These are phyloP conservation scores for Gyromitra esculenta DNA, from an alignment of 2,329 filamentous ascomycete genomes.

Conservation along the genomic window DNA sequence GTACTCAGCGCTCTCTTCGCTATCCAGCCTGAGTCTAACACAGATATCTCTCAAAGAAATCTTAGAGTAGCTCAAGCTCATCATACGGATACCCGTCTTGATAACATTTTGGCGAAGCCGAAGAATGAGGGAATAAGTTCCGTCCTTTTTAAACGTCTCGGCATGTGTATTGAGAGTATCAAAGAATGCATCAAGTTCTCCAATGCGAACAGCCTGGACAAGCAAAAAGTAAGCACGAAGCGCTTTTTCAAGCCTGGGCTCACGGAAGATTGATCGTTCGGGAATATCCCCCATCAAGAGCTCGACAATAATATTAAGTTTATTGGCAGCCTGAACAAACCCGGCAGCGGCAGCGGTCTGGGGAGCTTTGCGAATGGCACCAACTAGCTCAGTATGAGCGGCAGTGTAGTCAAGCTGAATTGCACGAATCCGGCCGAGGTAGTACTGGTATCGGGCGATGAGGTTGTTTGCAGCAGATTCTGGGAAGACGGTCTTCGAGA, in stretches of 20 bases:
- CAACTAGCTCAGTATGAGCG: slow-evolving; percentile 91
- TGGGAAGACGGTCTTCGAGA: slow-evolving; percentile 95
- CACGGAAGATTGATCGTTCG: slow-evolving; percentile 91
- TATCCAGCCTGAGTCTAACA: slow-evolving; percentile 89
- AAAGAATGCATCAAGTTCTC: slow-evolving; percentile 92
- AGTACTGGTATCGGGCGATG: slow-evolving; percentile 96
- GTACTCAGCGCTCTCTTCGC: slow-evolving; percentile 97
- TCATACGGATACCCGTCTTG: slow-evolving; percentile 99
- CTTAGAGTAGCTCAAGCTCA: slow-evolving; percentile 96
- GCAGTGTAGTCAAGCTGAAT: slow-evolving; percentile 98
- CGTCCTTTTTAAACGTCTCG: slow-evolving; percentile 87
- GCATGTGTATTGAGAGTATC: slow-evolving; percentile 83
- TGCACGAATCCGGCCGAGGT: slow-evolving; percentile 92
- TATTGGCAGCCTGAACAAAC: slow-evolving; percentile 95
- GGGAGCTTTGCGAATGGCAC: slow-evolving; percentile 93
- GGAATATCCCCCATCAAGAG: slow-evolving; percentile 98
- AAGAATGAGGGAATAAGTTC: slow-evolving; percentile 93
- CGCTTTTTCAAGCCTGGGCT: slow-evolving; percentile 83
- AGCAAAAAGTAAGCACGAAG: slow-evolving; percentile 93
- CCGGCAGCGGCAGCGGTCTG: slow-evolving; percentile 87
- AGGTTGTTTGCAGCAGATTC: slow-evolving; percentile 96
- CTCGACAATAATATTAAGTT: slow-evolving; percentile 95
- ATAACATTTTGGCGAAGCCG: slow-evolving; percentile 98
- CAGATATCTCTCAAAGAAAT: slow-evolving; percentile 98
- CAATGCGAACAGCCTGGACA: slow-evolving; percentile 94